phyloP scores from a whole-genome alignment of 306 rosid species.

The Macrotyloma uniflorum region DNA sequence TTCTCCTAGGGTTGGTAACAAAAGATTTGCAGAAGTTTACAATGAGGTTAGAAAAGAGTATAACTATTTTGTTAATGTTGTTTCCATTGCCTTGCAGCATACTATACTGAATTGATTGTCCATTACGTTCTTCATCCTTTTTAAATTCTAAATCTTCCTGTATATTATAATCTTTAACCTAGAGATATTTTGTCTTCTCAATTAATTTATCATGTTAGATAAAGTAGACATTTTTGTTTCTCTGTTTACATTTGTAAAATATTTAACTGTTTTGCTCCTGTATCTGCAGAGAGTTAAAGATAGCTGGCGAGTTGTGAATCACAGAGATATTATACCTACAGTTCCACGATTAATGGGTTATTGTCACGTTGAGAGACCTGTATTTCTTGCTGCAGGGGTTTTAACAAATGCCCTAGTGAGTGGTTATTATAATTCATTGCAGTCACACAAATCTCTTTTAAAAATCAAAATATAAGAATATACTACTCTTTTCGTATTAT shows the following conservation, averaged over 20 bases:
- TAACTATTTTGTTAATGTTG: slow-evolving; percentile 5
- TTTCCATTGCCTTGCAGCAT: slow-evolving; percentile 26
- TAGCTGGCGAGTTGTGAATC: slow-evolving; percentile 99
- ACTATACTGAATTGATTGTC: slow-evolving; percentile 26
- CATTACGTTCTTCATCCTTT: neutral
- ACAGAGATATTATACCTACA: slow-evolving; percentile 96
- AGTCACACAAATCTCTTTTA: neutral
- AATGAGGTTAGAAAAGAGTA: slow-evolving; percentile 66
- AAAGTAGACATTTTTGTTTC: neutral
- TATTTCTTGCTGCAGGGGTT: slow-evolving; percentile 82
- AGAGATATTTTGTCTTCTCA: slow-evolving; percentile 3
- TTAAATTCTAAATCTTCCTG: neutral
- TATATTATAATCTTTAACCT: neutral
- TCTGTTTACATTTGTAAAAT: slow-evolving; percentile 38
- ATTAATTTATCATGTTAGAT: neutral
- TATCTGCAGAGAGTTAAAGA: slow-evolving; percentile 87
- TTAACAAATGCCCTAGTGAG: slow-evolving; percentile 69
- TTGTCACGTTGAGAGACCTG: slow-evolving; percentile 94
- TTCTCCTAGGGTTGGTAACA: slow-evolving; percentile 98
- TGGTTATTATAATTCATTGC: slow-evolving; percentile 31
- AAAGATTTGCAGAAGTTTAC: slow-evolving; percentile 83
- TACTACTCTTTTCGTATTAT: neutral
- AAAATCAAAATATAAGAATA: neutral
- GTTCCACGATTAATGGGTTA: slow-evolving; percentile 97
- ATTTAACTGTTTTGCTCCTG: slow-evolving; percentile 19